Evolutionary conservation across 805 yeast species (phyloP).

Genomic region (Monosporozyma yasuniensis): DNA sequence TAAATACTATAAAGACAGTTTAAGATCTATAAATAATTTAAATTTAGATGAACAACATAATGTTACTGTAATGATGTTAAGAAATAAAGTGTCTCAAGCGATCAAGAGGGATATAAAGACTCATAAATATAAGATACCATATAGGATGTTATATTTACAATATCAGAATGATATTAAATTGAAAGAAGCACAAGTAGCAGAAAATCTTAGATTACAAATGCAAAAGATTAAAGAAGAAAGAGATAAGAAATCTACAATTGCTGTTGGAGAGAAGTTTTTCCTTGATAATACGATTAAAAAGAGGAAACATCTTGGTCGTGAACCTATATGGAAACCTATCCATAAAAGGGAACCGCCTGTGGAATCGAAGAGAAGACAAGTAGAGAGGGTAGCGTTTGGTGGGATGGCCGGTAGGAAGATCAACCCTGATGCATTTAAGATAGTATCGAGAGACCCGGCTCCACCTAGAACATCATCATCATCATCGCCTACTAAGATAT

Average conservation of each 20-base stretch:
- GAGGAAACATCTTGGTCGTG: background rate
- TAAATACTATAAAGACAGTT: conserved; percentile 12
- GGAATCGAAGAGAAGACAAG: background rate
- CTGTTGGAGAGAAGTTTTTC: conserved; percentile 11
- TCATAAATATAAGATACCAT: conserved; percentile 29
- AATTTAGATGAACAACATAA: background rate
- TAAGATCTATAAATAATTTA: background rate
- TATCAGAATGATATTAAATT: conserved; percentile 27
- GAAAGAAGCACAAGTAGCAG: conserved; percentile 31
- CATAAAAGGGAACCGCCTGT: background rate
- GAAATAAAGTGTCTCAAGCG: background rate
- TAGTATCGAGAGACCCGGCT: background rate
- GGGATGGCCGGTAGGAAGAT: conserved; percentile 21
- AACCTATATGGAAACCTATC: background rate
- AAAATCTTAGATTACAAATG: conserved; percentile 28
- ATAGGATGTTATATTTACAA: conserved; percentile 29
- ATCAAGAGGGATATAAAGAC: conserved; percentile 14
- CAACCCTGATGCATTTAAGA: background rate
- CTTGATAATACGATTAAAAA: background rate
- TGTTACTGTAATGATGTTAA: background rate
- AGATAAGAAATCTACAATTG: conserved; percentile 25
- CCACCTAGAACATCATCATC: background rate
- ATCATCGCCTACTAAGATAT: background rate
- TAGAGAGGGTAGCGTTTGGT: conserved; percentile 26
- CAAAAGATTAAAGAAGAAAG: conserved; percentile 25